Evolutionary conservation across 2,329 filamentous ascomycete species (phyloP).

Genomic region (Sarocladiaceae sp.): DNA sequence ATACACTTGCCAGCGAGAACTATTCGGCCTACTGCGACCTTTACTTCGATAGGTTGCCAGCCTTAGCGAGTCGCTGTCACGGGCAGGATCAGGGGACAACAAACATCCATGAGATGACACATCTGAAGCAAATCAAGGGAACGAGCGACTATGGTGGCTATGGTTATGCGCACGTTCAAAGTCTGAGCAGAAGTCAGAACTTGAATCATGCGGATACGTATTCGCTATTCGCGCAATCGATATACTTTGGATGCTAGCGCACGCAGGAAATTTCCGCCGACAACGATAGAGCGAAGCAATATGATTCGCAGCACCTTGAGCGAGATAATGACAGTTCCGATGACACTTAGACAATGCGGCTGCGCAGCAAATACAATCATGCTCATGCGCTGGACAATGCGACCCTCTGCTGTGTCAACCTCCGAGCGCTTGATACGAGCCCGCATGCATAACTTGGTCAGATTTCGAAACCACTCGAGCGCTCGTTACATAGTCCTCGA

Average conservation of each 20-base stretch:
- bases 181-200: constrained; percentile 44
- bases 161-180: constrained; percentile 44
- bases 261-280: no score
- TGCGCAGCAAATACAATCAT: no score
- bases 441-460: no score
- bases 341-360: no score
- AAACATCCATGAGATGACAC: constrained; percentile 62
- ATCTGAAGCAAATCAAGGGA: constrained; percentile 52
- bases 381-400: no score
- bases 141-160: constrained; percentile 59
- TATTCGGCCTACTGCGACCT: constrained; percentile 59
- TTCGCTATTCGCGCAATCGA: constrained; percentile 33
- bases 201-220: constrained; percentile 63
- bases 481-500: no score
- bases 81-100: constrained; percentile 63
- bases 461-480: no score
- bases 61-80: constrained; percentile 49
- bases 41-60: constrained; percentile 51
- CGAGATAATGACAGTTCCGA: no score
- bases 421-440: no score
- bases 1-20: constrained; percentile 50
- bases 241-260: constrained; percentile 17
- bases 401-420: no score
- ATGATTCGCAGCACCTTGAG: no score
- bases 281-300: no score